A percentile compares a stretch with the other conserved stretches of the same genome.
Evolutionary conservation across 164 flowering plant genomes (phyloP).

Genomic region (Hamamelis virginiana): DNA sequence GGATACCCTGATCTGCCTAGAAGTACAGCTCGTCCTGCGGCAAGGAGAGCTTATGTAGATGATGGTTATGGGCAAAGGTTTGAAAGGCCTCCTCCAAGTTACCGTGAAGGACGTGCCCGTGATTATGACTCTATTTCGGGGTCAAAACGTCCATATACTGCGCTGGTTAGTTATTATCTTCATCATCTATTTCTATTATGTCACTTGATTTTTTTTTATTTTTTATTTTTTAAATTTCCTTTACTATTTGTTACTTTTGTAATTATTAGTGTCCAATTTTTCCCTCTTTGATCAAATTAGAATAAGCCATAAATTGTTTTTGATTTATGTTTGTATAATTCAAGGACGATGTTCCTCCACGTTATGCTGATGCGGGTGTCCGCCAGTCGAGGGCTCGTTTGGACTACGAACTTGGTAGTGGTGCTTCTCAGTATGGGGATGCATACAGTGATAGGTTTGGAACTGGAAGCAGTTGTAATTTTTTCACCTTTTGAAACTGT

Average conservation of each 20-base stretch:
- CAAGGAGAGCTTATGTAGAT: conserved; percentile 75
- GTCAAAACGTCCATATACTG: conserved; percentile 80
- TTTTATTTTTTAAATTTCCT: too few relatives aligned
- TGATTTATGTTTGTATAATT: not conserved
- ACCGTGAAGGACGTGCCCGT: conserved; percentile 71
- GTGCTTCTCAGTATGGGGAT: conserved; percentile 74
- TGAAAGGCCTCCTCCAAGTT: conserved; percentile 82
- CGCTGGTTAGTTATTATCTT: conserved; percentile 52
- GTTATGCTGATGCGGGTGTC: conserved; percentile 69
- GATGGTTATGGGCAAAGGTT: conserved; percentile 75
- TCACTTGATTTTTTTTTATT: too few relatives aligned
- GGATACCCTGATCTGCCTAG: conserved; percentile 64
- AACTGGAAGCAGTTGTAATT: not conserved
- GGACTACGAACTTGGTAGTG: conserved; percentile 66
- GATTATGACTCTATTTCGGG: conserved; percentile 85
- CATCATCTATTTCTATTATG: not conserved
- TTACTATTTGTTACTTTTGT: not conserved
- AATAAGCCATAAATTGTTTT: not conserved
- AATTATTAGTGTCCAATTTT: not conserved
- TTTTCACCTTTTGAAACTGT: not conserved
- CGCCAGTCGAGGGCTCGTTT: conserved; percentile 91
- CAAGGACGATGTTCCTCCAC: conserved; percentile 86
- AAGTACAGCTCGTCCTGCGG: conserved; percentile 46
- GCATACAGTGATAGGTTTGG: conserved; percentile 72
- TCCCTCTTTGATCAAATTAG: not conserved